These are phyloP conservation scores for Dillenia suffruticosa DNA, from an alignment of 164 flowering plant species.

Conservation along the genomic window DNA sequence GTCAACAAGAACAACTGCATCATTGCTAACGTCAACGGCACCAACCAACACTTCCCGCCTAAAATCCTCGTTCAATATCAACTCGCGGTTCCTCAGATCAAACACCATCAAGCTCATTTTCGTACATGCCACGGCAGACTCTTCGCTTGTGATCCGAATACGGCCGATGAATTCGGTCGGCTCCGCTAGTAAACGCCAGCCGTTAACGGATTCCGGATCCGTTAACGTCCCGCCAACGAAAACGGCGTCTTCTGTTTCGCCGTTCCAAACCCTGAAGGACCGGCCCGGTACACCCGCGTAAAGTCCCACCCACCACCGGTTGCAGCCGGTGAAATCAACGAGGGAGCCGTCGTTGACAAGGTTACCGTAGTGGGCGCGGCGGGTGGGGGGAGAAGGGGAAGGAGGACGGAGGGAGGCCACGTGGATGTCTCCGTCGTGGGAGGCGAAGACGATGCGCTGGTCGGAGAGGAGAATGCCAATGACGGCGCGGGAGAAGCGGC, in stretches of 20 bases:
- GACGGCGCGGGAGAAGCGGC: conserved; percentile 63
- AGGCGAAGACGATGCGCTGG: conserved; percentile 53
- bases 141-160: conserved; percentile 37
- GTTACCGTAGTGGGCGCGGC: conserved; percentile 52
- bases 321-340: conserved; percentile 63
- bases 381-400: conserved; percentile 5
- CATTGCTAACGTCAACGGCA: conserved; percentile 37
- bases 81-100: conserved; percentile 35
- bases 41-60: conserved; percentile 37
- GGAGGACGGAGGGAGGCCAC: conserved; percentile 25
- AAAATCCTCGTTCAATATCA: conserved; percentile 25
- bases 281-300: conserved; percentile 77
- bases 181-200: conserved; percentile 75
- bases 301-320: conserved; percentile 81
- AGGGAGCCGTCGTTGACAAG: conserved; percentile 56
- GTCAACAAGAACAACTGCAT: conserved; percentile 39
- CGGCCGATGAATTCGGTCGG: conserved; percentile 54
- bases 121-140: conserved; percentile 64
- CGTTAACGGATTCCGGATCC: conserved; percentile 67
- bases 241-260: conserved; percentile 40
- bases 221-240: conserved; percentile 74
- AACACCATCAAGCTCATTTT: conserved; percentile 32
- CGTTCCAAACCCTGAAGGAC: conserved; percentile 72
- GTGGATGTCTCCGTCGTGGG: conserved; percentile 69
- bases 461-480: conserved; percentile 56